Evolutionary conservation across 148 eudicot species (phyloP).

Genomic region (Rheum nobile): DNA sequence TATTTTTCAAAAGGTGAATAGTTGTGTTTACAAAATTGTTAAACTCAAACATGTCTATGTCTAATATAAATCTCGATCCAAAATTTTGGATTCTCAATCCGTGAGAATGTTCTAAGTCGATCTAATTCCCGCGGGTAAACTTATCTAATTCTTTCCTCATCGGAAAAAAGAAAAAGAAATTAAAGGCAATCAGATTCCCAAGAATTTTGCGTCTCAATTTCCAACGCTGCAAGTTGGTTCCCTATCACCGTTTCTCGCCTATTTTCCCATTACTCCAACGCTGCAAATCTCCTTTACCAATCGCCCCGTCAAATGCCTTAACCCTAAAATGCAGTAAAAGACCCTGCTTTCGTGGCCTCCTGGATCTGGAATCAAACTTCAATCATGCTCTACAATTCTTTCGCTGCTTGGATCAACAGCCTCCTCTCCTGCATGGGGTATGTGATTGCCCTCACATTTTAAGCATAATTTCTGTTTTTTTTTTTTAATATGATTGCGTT

Average conservation of each 20-base stretch:
- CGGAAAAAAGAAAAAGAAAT: too few species aligned
- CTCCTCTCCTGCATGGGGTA: slow-evolving; percentile 7
- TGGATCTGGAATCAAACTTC: background rate
- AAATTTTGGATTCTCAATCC: too few species aligned
- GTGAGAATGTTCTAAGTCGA: too few species aligned
- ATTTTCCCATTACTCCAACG: background rate
- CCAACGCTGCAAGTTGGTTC: background rate
- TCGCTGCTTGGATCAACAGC: slow-evolving; percentile 2
- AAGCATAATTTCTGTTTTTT: background rate
- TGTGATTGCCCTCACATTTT: background rate
- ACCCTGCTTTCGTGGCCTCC: background rate
- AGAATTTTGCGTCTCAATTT: background rate
- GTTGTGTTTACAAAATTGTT: too few species aligned
- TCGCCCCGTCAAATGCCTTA: background rate
- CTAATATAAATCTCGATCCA: too few species aligned
- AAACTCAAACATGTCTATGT: too few species aligned
- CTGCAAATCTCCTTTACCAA: slow-evolving; percentile 2
- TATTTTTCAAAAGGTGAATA: too few species aligned
- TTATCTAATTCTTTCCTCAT: too few species aligned
- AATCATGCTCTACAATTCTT: slow-evolving; percentile 24
- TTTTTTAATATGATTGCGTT: background rate
- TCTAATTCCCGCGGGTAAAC: too few species aligned
- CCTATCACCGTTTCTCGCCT: background rate
- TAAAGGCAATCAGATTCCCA: background rate
- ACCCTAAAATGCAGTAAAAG: background rate